Percentiles rank a stretch among this genome's conserved stretches.
Conservation (phyloP, 352 stramenopile genomes). For the Pythium vanterpoolii region DNA sequence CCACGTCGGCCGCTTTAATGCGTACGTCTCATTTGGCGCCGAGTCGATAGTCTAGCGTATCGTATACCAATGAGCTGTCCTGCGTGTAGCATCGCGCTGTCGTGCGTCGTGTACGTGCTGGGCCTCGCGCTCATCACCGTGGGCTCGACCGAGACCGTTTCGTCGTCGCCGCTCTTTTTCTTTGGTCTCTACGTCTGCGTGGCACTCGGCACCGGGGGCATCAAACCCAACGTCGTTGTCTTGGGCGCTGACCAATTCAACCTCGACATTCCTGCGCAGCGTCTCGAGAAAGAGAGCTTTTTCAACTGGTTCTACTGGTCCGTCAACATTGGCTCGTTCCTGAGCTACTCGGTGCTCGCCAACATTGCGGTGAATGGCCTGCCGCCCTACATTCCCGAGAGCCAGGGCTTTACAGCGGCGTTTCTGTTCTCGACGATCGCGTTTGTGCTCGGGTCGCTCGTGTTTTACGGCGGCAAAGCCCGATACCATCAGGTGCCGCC, state of each 20-base stretch:
- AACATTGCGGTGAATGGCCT: constrained; percentile 90
- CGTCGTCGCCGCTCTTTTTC: constrained; percentile 71
- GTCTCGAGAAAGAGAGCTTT: constrained; percentile 83
- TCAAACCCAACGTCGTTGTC: constrained; percentile 58
- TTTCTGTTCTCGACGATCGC: constrained; percentile 83
- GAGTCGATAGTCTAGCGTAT: too few relatives aligned
- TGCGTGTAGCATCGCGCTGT: constrained; percentile 56
- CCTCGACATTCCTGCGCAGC: constrained; percentile 59
- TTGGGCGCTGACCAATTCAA: constrained; percentile 83
- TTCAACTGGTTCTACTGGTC: constrained; percentile 95
- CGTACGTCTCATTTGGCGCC: constrained; percentile 38
- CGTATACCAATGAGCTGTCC: too few relatives aligned
- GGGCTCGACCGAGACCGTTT: constrained; percentile 46
- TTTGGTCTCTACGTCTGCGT: constrained; percentile 82
- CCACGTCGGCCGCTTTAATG: constrained; percentile 73
- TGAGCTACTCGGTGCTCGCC: constrained; percentile 89
- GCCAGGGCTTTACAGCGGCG: constrained; percentile 87
- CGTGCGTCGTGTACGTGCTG: constrained; percentile 68
- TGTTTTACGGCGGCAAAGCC: constrained; percentile 74
- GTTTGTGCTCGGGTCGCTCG: constrained; percentile 71
- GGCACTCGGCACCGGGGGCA: constrained; percentile 40
- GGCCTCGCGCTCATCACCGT: constrained; percentile 72
- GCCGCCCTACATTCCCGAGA: constrained; percentile 68
- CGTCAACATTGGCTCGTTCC: constrained; percentile 90
- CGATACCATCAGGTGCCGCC: constrained; percentile 69